Evolutionary conservation across 805 yeast genomes (phyloP), one percentile per base, ranked within the genome.

Genomic region (Yarrowia keelungensis): DNA sequence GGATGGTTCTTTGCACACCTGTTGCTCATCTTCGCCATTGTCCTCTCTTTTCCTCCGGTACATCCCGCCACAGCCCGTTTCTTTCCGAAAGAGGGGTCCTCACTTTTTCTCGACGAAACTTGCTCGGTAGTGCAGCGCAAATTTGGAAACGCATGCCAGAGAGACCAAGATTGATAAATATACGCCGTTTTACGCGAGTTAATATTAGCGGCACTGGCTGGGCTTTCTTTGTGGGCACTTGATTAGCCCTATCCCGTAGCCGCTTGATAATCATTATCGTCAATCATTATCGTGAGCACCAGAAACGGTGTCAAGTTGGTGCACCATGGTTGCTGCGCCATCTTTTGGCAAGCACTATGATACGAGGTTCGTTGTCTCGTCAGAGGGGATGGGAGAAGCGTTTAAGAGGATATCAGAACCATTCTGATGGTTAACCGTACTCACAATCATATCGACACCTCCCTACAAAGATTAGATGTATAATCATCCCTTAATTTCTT

Each of bases 71-170:
- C 32, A 16, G 22, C 42, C 58, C 58, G 58, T 26, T 36, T 3
- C 5, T 5, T 51, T 12, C 58, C 58, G 43, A 38, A 8, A 36
- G 16, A 51, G 58, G n/a, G 54, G 56, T 41, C 19, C 16, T 7
- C 10, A 3, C 14, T 26, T 16, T 35, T 50, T 15, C 26, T 35
- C 41, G 4, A 8, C 12, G n/a, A 36, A 53, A 36, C 32, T 53
- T 53, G 59, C 59, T 53, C 59, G 16, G 35, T 53, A 12, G 8
- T 53, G 59, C 59, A 53, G 26, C n/a, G 8, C 26, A 38, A 14
- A n/a, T n/a, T 35, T 22, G 11, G 16, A 15, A 32, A 5, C 8
- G 39, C 54, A 32, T 32, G 16, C 38, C n/a, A 47, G 32, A 26
- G 7, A 26, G 32, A 26, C 32, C 32, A n/a, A 49, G 54, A 49